Conservation (phyloP, 2,329 filamentous ascomycete genomes). For the Esteya vermicola region DNA sequence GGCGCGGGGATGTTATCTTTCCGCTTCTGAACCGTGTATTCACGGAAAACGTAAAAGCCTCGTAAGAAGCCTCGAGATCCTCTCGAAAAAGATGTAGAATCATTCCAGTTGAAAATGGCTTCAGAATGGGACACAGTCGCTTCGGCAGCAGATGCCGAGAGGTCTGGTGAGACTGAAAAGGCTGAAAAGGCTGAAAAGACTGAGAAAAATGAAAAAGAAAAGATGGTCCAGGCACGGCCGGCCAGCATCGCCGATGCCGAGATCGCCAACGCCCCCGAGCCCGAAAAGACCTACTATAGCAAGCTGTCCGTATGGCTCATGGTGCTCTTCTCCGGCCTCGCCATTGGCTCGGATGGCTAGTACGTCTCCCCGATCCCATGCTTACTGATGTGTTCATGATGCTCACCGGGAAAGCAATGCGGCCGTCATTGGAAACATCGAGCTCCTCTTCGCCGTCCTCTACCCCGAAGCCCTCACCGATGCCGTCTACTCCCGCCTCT, state of each 20-base stretch:
- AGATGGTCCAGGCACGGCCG: neutral
- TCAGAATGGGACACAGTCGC: too few species aligned
- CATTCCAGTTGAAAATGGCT: too few species aligned
- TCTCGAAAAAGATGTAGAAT: too few species aligned
- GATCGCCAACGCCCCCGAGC: neutral
- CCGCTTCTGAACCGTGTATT: too few species aligned
- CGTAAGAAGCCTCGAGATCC: too few species aligned
- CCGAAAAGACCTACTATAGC: constrained; percentile 16
- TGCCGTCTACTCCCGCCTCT: constrained; percentile 33
- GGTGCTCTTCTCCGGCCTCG: constrained; percentile 29
- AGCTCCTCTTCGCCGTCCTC: constrained; percentile 23
- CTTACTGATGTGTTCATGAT: neutral
- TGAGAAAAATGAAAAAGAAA: neutral
- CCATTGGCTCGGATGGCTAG: constrained; percentile 30
- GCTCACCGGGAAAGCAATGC: constrained; percentile 18
- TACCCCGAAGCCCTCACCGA: constrained; percentile 27
- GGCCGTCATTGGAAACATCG: constrained; percentile 28
- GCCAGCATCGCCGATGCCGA: neutral
- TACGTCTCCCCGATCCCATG: constrained; percentile 5
- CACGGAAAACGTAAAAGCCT: too few species aligned
- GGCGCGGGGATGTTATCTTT: too few species aligned
- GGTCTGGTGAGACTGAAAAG: too few species aligned
- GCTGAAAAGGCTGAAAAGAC: too few species aligned
- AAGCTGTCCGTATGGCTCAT: constrained; percentile 26
- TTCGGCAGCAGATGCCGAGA: too few species aligned